A percentile compares a stretch with the other conserved stretches of the same genome.
Evolutionary conservation across 148 eudicot species (phyloP).

Genomic region (Bassia scoparia): DNA sequence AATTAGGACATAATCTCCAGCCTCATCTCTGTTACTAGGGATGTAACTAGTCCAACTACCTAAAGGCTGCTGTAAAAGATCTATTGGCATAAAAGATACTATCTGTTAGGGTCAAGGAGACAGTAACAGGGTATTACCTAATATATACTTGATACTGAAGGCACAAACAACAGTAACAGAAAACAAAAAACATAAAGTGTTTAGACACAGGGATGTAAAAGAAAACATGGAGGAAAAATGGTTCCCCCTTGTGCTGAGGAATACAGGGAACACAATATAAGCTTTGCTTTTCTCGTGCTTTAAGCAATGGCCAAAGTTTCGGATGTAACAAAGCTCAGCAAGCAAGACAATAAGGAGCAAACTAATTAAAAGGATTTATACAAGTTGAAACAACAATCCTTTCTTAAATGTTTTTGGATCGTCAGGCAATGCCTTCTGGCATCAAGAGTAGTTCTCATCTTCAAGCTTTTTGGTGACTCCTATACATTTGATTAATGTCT

Average conservation of each 20-base stretch:
- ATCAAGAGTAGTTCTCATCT: background rate
- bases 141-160: background rate
- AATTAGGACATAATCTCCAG: background rate
- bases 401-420: background rate
- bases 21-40: background rate
- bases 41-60: background rate
- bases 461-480: background rate
- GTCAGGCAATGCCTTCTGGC: background rate
- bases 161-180: background rate
- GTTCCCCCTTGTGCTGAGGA: background rate
- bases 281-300: background rate
- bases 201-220: background rate
- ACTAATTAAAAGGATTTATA: background rate
- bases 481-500: too few species aligned
- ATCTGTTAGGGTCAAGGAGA: background rate
- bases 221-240: background rate
- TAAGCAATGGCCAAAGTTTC: background rate
- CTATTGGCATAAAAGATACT: background rate
- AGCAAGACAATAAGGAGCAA: background rate
- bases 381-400: background rate
- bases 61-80: background rate
- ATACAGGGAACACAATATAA: background rate
- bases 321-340: background rate
- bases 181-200: background rate
- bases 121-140: background rate